phyloP scores from a whole-genome alignment of 148 eudicot species.

The Arctostaphylos glauca region DNA sequence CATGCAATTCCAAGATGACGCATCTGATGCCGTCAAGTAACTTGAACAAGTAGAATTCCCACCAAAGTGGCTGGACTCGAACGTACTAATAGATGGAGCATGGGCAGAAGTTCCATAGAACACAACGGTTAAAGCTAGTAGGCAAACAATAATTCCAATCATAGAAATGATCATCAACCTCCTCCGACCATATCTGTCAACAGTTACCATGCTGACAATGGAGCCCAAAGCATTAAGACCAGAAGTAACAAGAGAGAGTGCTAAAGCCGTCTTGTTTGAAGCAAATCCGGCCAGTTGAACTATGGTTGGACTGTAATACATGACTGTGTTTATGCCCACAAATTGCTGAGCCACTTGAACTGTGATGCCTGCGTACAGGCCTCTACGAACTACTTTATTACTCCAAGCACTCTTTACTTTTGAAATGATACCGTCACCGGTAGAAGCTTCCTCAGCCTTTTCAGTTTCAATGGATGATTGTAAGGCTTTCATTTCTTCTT shows the following conservation, averaged over 20 bases:
- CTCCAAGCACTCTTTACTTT: conserved; percentile 50
- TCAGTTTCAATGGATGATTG: conserved; percentile 55
- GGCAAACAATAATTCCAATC: conserved; percentile 61
- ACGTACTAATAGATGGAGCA: conserved; percentile 41
- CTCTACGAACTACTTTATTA: conserved; percentile 63
- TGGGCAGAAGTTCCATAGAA: conserved; percentile 46
- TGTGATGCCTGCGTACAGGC: conserved; percentile 72
- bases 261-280: conserved; percentile 72
- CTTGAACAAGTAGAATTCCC: conserved; percentile 54
- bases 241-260: conserved; percentile 74
- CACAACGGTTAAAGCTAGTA: conserved; percentile 38
- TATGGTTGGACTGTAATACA: conserved; percentile 89
- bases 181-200: conserved; percentile 81
- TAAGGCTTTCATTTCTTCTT: conserved; percentile 59
- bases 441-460: conserved; percentile 38
- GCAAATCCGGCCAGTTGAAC: conserved; percentile 84
- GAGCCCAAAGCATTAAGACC: conserved; percentile 80
- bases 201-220: conserved; percentile 62
- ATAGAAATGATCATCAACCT: conserved; percentile 65
- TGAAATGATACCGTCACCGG: conserved; percentile 33
- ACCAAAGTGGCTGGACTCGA: conserved; percentile 53
- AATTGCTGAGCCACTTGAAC: conserved; percentile 81
- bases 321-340: conserved; percentile 78
- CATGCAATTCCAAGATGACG: conserved; percentile 62
- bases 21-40: conserved; percentile 31